A percentile compares a stretch with the other conserved stretches of the same genome.
Evolutionary conservation across 2,329 filamentous ascomycete genomes (phyloP).

Genomic region (Trichoderma sp.): DNA sequence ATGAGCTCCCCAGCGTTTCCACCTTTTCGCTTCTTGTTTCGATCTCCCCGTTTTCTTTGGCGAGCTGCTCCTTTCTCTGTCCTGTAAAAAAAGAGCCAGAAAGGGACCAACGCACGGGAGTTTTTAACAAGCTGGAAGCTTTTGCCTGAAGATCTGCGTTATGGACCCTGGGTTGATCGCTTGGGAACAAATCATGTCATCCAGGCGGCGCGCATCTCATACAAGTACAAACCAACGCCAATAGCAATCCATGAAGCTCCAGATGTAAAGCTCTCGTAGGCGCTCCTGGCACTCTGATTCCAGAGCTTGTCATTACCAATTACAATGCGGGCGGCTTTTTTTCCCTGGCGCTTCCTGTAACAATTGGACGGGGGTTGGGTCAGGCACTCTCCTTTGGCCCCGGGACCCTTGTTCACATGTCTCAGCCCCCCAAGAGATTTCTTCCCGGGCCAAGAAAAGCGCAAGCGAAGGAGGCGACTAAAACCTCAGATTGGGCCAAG

Average conservation of each 20-base stretch:
- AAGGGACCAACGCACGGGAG: background rate
- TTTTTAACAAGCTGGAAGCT: background rate
- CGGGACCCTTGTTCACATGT: constrained; percentile 4
- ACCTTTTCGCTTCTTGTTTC: constrained; percentile 7
- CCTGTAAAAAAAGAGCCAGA: background rate
- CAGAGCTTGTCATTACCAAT: background rate
- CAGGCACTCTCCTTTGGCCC: constrained; percentile 1
- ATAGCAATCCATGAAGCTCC: background rate
- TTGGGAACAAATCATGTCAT: background rate
- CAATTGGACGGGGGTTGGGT: background rate
- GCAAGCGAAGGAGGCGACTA: background rate
- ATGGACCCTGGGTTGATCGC: background rate
- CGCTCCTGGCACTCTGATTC: background rate
- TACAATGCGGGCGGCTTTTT: background rate
- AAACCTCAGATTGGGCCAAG: background rate
- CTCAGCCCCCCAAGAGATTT: constrained; percentile 1
- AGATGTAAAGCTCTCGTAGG: background rate
- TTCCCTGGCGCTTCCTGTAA: constrained; percentile 17
- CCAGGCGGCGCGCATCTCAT: background rate
- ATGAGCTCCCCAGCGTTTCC: constrained; percentile 6
- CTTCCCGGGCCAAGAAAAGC: background rate
- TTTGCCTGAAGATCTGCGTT: constrained; percentile 3
- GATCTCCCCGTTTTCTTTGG: background rate
- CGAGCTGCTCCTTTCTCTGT: background rate
- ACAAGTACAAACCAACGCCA: background rate